Evolutionary conservation across 805 yeast species (phyloP), one percentile per base, ranked within the genome.

Genomic region (Wickerhamomyces hampshirensis): DNA sequence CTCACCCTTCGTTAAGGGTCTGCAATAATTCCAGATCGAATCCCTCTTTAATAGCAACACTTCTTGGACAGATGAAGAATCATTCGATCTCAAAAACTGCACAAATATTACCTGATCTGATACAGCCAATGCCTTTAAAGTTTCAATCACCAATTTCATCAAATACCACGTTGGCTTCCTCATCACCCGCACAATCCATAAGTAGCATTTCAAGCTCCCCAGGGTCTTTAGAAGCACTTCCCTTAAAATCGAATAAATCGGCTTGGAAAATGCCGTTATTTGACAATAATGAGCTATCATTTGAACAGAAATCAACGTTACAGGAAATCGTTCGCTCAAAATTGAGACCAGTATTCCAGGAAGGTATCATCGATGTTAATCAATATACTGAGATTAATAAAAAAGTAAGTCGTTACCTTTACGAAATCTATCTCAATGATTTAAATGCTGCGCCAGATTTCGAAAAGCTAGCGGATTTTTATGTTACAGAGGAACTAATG

Each of bases 341-440:
- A 14, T 51, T 84, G 32, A 62, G 76, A 33, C 73, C 75, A 2
- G 55, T 69, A 18, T 77, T 75, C 49, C 56, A 61, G 13, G 56
- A 60, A 4, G 62, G 62, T 1, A 39, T 38, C 3, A 46, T 66
- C 4, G 55, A 46, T 21, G 61, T 59, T 19, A 60, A 60, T 4
- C 63, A 64, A 34, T 85, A 79, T 52, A 80, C 86, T 4, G 56
- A 55, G 12, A 67, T 84, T 37, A 84, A 84, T 58, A 75, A 73
- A 59, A 60, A 59, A 4, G 77, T 83, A 5, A 80, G 89, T 11
- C 65, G 85, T 35, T 60, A 62, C 29, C 55, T 83, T 14, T 84
- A 85, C 53, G 58, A 59, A 14, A 50, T 56, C 9, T 58, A 62
- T 7, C 33, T 45, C 6, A 41, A 45, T 14, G 39, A 30, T 6